A percentile compares a stretch with the other conserved stretches of the same genome.
Conservation (phyloP, 2,329 filamentous ascomycete species). For the Aspergillus sp. region DNA sequence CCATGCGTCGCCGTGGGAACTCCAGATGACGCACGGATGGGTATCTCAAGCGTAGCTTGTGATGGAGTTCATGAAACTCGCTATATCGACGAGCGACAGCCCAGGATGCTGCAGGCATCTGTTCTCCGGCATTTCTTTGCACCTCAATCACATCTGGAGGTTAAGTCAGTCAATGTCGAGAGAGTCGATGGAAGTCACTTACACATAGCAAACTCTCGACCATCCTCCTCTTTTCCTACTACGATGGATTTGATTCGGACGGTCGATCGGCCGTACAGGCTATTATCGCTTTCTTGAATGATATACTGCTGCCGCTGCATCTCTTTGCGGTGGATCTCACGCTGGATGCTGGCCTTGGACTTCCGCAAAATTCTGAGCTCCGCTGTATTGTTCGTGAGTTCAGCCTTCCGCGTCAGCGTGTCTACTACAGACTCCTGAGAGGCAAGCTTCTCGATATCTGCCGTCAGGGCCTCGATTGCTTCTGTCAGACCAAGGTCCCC, state of each 20-base stretch:
- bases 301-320: slow-evolving; percentile 96
- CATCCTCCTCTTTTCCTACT: slow-evolving; percentile 86
- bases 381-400: slow-evolving; percentile 93
- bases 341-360: slow-evolving; percentile 86
- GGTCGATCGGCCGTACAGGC: slow-evolving; percentile 85
- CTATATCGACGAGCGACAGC: slow-evolving; percentile 89
- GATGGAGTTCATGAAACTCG: slow-evolving; percentile 94
- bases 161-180: slow-evolving; percentile 14
- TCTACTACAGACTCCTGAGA: slow-evolving; percentile 90
- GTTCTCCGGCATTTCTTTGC: slow-evolving; percentile 81
- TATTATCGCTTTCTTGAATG: slow-evolving; percentile 96
- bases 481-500: slow-evolving; percentile 91
- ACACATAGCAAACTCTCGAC: slow-evolving; percentile 87
- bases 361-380: slow-evolving; percentile 90
- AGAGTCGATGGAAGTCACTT: slow-evolving; percentile 27
- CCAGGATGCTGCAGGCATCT: slow-evolving; percentile 97
- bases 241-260: slow-evolving; percentile 90
- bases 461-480: slow-evolving; percentile 82
- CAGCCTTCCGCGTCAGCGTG: slow-evolving; percentile 87
- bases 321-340: slow-evolving; percentile 91
- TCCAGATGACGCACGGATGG: slow-evolving; percentile 85
- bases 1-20: slow-evolving; percentile 85
- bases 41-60: slow-evolving; percentile 79
- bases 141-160: slow-evolving; percentile 77
- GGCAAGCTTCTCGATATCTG: slow-evolving; percentile 83